Conservation (phyloP, 2,329 filamentous ascomycete genomes). For the Cladosporium sp. region DNA sequence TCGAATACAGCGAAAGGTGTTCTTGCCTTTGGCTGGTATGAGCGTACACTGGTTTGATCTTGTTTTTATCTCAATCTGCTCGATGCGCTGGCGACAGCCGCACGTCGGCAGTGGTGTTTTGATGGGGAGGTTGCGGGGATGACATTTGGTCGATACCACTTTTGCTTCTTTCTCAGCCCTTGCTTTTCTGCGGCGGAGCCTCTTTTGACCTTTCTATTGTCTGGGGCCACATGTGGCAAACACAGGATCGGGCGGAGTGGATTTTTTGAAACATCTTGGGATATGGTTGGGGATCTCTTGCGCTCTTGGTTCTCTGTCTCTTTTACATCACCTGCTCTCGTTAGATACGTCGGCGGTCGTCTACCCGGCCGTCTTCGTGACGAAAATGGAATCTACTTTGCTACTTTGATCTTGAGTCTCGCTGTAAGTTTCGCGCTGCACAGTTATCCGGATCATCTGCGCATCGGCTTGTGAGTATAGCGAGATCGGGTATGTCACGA, state of each 20-base stretch:
- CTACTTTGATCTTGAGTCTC: neutral
- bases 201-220: neutral
- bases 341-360: neutral
- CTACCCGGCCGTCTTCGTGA: neutral
- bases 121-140: neutral
- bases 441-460: no score
- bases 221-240: slow-evolving; percentile 5
- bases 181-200: neutral
- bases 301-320: neutral
- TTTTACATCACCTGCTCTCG: neutral
- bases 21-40: slow-evolving; percentile 3
- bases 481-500: no score
- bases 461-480: no score
- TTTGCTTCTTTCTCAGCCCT: slow-evolving; percentile 14
- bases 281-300: neutral
- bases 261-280: slow-evolving; percentile 4
- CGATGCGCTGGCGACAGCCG: neutral
- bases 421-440: no score
- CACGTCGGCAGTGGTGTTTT: slow-evolving; percentile 9
- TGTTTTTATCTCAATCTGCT: slow-evolving; percentile 5
- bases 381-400: neutral
- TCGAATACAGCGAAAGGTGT: slow-evolving; percentile 9
- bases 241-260: slow-evolving; percentile 8
- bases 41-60: slow-evolving; percentile 9
- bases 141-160: slow-evolving; percentile 11